Evolutionary conservation across 768 basidiomycete genomes (phyloP).

Genomic region (Scleroderma citrinum): DNA sequence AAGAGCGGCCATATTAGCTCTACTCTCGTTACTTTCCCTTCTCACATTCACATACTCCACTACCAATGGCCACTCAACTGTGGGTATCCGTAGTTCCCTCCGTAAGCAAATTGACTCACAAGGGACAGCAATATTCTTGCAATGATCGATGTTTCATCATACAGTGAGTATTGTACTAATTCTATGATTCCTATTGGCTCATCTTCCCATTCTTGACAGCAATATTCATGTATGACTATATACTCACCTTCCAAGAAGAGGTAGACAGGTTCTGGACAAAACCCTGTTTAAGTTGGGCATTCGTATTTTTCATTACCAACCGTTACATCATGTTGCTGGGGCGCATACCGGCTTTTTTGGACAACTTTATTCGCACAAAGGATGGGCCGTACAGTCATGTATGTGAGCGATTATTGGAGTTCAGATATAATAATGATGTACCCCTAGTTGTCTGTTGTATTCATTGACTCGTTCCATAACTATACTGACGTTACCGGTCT

Average conservation of each 20-base stretch:
- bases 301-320: conserved; percentile 35
- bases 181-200: not conserved
- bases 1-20: too few relatives aligned
- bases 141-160: not conserved
- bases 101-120: not conserved
- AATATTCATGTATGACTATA: conserved; percentile 37
- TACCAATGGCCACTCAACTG: not conserved
- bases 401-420: not conserved
- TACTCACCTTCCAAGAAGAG: conserved; percentile 37
- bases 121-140: not conserved
- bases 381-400: not conserved
- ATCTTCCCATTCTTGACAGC: conserved; percentile 5
- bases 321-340: conserved; percentile 35
- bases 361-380: conserved; percentile 21
- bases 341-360: conserved; percentile 33
- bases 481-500: not conserved
- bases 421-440: not conserved
- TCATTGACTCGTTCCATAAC: not conserved
- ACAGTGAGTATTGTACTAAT: not conserved
- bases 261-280: conserved; percentile 37
- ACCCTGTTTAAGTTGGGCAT: conserved; percentile 26
- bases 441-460: not conserved
- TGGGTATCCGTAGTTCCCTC: not conserved
- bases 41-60: not conserved
- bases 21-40: not conserved